phyloP scores from a whole-genome alignment of 2,329 filamentous ascomycete species.

The Aureobasidium subglaciale region DNA sequence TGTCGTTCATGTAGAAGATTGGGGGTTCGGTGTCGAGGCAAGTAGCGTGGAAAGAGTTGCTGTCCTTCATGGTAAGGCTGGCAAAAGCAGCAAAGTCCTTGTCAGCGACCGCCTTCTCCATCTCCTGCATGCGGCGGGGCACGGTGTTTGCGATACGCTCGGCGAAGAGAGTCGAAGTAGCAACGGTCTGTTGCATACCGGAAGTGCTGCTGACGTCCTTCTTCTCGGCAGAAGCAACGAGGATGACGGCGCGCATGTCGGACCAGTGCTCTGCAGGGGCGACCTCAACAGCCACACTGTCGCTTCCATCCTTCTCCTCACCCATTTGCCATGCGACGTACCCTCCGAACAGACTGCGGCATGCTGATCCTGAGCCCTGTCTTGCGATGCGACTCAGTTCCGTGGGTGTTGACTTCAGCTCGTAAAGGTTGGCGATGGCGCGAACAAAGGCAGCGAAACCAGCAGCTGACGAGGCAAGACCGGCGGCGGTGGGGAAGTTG shows the following conservation, averaged over 20 bases:
- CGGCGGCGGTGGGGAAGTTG: conserved; percentile 97
- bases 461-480: conserved; percentile 63
- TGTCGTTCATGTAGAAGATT: conserved; percentile 98
- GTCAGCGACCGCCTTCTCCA: conserved; percentile 72
- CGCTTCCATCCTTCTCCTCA: conserved; percentile 65
- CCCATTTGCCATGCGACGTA: conserved; percentile 95
- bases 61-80: conserved; percentile 90
- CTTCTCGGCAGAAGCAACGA: conserved; percentile 88
- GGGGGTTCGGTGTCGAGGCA: conserved; percentile 94
- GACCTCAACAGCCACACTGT: conserved; percentile 82
- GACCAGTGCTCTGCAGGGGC: conserved; percentile 90
- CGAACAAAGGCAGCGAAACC: conserved; percentile 63
- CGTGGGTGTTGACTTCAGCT: conserved; percentile 69
- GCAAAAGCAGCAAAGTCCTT: conserved; percentile 83
- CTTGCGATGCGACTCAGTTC: conserved; percentile 84
- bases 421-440: conserved; percentile 86
- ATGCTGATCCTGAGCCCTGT: conserved; percentile 91
- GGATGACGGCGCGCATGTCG: conserved; percentile 82
- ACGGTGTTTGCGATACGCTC: conserved; percentile 70
- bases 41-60: conserved; percentile 92
- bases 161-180: conserved; percentile 80
- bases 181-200: conserved; percentile 96
- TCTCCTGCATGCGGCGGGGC: conserved; percentile 71
- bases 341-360: conserved; percentile 85
- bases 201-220: conserved; percentile 90